Conservation (phyloP, 1,284 basidiomycete species). For the Apiotrichum gamsii region DNA sequence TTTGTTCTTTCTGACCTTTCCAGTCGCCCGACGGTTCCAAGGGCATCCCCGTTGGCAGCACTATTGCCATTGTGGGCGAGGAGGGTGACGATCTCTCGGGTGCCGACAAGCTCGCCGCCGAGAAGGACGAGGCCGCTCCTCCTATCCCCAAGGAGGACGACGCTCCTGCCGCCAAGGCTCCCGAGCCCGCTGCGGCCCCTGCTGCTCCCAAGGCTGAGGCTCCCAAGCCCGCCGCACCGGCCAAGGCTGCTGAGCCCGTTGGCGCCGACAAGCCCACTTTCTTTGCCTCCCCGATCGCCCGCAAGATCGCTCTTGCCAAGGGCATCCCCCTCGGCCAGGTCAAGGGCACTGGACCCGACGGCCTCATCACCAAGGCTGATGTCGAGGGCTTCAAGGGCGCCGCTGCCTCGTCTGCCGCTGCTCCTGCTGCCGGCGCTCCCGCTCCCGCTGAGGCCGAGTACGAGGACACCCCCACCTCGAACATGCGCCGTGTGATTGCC, state of each 20-base stretch:
- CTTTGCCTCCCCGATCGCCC: slow-evolving; percentile 90
- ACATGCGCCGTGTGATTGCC: slow-evolving; percentile 93
- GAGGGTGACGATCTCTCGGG: slow-evolving; percentile 87
- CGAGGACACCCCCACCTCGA: slow-evolving; percentile 83
- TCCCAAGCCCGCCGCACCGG: slow-evolving; percentile 21
- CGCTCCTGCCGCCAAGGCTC: slow-evolving; percentile 19
- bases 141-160: slow-evolving; percentile 44
- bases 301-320: slow-evolving; percentile 91
- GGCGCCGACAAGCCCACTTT: slow-evolving; percentile 57
- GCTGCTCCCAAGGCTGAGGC: slow-evolving; percentile 48
- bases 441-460: slow-evolving; percentile 59
- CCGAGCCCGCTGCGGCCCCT: slow-evolving; percentile 46
- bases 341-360: slow-evolving; percentile 90
- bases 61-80: slow-evolving; percentile 86
- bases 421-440: slow-evolving; percentile 44
- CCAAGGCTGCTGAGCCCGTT: slow-evolving; percentile 6
- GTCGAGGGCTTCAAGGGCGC: slow-evolving; percentile 77
- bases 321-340: slow-evolving; percentile 86
- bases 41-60: slow-evolving; percentile 72
- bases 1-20: neutral
- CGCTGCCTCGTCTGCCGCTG: slow-evolving; percentile 46
- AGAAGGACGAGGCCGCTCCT: slow-evolving; percentile 33
- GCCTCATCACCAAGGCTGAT: slow-evolving; percentile 75
- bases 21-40: slow-evolving; percentile 67
- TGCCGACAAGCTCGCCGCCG: slow-evolving; percentile 68